Conservation (phyloP, 169 alveolate species). For the Fabrea salina region DNA sequence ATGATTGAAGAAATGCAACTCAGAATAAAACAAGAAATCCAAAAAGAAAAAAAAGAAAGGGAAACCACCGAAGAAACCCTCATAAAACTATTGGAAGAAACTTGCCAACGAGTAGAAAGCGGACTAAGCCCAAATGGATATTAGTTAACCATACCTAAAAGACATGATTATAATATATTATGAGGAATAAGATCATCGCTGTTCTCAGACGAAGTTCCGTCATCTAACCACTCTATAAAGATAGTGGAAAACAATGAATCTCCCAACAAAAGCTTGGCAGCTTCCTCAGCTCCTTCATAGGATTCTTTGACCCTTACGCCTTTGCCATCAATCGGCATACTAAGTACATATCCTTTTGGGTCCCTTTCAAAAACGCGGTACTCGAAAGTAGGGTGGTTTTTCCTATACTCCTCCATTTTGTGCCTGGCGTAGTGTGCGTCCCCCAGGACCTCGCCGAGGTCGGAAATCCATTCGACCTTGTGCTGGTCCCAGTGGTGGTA, state of each 20-base stretch:
- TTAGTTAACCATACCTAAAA: too few species aligned
- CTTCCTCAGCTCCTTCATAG: not conserved
- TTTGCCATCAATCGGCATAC: constrained; percentile 26
- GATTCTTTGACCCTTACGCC: not conserved
- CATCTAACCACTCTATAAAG: too few species aligned
- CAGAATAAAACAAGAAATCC: not conserved
- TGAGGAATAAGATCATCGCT: too few species aligned
- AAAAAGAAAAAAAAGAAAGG: constrained; percentile 52
- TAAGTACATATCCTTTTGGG: constrained; percentile 11
- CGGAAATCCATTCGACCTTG: constrained; percentile 25
- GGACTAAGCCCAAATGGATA: too few species aligned
- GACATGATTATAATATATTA: too few species aligned
- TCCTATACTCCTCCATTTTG: constrained; percentile 33
- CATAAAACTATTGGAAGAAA: constrained; percentile 56
- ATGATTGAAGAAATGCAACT: constrained; percentile 17
- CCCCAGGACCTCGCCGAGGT: constrained; percentile 9
- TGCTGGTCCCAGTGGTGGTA: constrained; percentile 25
- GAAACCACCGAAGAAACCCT: constrained; percentile 60
- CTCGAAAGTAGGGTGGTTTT: constrained; percentile 17
- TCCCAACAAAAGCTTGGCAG: not conserved
- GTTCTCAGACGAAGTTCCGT: too few species aligned
- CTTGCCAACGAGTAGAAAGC: constrained; percentile 44
- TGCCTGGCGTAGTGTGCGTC: constrained; percentile 33
- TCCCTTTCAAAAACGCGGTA: constrained; percentile 23
- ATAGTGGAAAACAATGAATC: not conserved